Base-by-base conservation (phyloP, 1,284 basidiomycete genomes). In the Hymenochaete sp. region DNA sequence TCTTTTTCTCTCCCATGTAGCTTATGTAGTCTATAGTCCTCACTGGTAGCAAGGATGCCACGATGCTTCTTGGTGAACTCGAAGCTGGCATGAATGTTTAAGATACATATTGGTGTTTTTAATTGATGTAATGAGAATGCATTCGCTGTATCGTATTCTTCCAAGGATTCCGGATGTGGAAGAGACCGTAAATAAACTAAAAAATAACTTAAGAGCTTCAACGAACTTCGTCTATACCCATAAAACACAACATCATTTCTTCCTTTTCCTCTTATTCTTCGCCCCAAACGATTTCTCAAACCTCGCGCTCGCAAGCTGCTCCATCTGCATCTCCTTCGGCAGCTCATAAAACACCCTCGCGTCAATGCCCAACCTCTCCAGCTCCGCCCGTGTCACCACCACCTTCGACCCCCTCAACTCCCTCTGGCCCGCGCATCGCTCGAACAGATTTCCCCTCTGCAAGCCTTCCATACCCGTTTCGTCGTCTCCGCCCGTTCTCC, bases 301-400 rank as follows among this genome's bases (percentile, higher is more conserved):
- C 19, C 82, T 68, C 16, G 73, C 73, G 42, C 66, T 66, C 10
- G 72, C 68, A 13, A 91, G 63, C 52, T 88, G 82, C 56, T 92
- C 88, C 38, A 75, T 71, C 56, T 88, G 83, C 47, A 91, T 59
- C 29, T 75, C 71, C 0, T 61, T 60, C 0, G 89, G 88, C 2
- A 93, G 63, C 27, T 63, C 67, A 0, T 60, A 59, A 53, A 88
- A 89, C 3, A 90, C 80, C 13, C 70, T 73, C 0, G 75, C 75
- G 56, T 91, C 88, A 52, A 92, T 74, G 10, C 72, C 74, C 18
- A 91, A 67, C 31, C 71, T 68, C 10, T 59, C 62, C 16, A 92
- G 66, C 53, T 87, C 78, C 2, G 61, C 65, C 21, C 62, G 57
- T 1, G 58, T 54, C 41, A 68, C 59, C 22, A 59, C 56, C 5